Percentiles rank a stretch among this genome's conserved stretches.
Conservation (phyloP, 305 asterid genomes). For the Fraxinus floribunda region DNA sequence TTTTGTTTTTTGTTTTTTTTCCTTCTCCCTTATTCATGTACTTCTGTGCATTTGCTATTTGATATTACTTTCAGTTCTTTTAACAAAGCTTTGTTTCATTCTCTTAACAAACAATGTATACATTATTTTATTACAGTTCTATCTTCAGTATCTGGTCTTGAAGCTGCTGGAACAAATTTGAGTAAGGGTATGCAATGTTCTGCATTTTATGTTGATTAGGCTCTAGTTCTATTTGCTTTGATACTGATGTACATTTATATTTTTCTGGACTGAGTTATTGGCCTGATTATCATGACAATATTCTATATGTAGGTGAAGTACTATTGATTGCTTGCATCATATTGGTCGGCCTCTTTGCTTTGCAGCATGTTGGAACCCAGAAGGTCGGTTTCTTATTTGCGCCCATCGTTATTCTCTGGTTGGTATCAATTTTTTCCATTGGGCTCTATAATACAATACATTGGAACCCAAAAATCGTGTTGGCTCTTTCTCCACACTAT, state of each 20-base stretch:
- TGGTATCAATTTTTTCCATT: conserved; percentile 65
- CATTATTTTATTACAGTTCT: conserved; percentile 50
- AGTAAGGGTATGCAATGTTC: conserved; percentile 39
- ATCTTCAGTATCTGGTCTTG: conserved; percentile 72
- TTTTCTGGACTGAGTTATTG: conserved; percentile 9
- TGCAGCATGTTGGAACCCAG: conserved; percentile 94
- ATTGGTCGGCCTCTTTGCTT: conserved; percentile 89
- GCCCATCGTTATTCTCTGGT: conserved; percentile 85
- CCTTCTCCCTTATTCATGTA: conserved; percentile 1
- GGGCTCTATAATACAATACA: conserved; percentile 72
- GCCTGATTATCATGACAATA: conserved; percentile 23
- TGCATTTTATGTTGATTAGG: conserved; percentile 14
- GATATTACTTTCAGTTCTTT: not conserved
- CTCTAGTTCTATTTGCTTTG: not conserved
- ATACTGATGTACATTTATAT: not conserved
- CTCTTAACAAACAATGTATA: conserved; percentile 1
- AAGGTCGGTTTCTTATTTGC: conserved; percentile 92
- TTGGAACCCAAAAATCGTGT: conserved; percentile 82
- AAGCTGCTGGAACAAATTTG: conserved; percentile 43
- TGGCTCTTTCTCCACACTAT: conserved; percentile 91
- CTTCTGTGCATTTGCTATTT: not conserved
- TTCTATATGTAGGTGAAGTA: conserved; percentile 52
- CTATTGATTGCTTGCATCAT: conserved; percentile 63
- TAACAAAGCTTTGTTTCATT: not conserved
- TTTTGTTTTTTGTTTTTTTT: not conserved